Conservation (phyloP, 768 basidiomycete species). For the Tephrocybe sp. region DNA sequence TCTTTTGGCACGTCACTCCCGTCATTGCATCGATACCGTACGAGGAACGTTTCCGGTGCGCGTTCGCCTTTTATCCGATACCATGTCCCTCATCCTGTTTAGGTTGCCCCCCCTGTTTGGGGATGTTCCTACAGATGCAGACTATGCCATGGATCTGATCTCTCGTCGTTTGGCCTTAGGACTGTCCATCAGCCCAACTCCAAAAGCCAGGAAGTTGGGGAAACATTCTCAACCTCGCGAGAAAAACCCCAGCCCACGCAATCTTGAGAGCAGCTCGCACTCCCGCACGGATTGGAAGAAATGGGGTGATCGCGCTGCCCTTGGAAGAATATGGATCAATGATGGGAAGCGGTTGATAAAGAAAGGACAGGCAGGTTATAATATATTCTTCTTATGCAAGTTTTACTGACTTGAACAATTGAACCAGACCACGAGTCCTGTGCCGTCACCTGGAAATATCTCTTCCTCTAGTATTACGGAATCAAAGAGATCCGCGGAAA, state of each 20-base stretch:
- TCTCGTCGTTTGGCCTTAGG: slow-evolving; percentile 58
- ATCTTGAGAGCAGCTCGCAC: not conserved
- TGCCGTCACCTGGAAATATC: not conserved
- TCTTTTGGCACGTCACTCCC: slow-evolving; percentile 67
- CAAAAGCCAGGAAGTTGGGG: slow-evolving; percentile 19
- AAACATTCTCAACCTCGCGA: not conserved
- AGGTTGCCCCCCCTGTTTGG: slow-evolving; percentile 49
- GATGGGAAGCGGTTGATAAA: slow-evolving; percentile 42
- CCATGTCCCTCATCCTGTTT: not conserved
- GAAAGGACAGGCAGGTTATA: slow-evolving; percentile 32
- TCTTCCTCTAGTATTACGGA: not conserved
- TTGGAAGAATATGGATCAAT: slow-evolving; percentile 43
- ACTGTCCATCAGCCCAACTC: slow-evolving; percentile 43
- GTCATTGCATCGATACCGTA: slow-evolving; percentile 52
- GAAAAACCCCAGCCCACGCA: no score
- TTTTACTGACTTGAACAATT: no score
- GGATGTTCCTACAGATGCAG: slow-evolving; percentile 65
- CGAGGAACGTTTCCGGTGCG: slow-evolving; percentile 45
- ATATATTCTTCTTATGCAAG: no score
- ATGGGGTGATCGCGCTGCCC: slow-evolving; percentile 48
- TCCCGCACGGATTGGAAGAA: slow-evolving; percentile 56
- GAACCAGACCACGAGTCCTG: not conserved
- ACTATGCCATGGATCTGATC: slow-evolving; percentile 72
- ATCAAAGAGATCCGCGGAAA: not conserved
- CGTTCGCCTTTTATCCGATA: not conserved